A percentile compares a stretch with the other conserved stretches of the same genome.
Evolutionary conservation across 2,329 filamentous ascomycete species (phyloP).

Genomic region (Nemania bipapillata): DNA sequence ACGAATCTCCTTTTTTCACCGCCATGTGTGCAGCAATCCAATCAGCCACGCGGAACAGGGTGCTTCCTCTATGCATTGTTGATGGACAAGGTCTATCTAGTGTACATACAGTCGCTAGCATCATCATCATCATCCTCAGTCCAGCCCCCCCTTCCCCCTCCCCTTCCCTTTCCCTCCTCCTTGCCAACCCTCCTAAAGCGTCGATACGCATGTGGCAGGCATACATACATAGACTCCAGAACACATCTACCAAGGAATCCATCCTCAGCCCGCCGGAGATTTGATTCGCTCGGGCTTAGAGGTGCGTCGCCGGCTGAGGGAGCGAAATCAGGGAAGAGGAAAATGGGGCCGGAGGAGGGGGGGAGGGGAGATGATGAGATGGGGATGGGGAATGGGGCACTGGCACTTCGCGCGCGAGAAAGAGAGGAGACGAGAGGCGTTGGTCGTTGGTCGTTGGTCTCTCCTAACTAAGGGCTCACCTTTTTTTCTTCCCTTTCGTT

Average conservation of each 20-base stretch:
- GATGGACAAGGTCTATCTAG: constrained; percentile 22
- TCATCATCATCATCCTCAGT: constrained; percentile 33
- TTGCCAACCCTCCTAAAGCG: constrained; percentile 40
- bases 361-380: background rate
- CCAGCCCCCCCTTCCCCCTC: background rate
- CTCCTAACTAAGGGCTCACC: constrained; percentile 31
- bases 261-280: constrained; percentile 32
- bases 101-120: no score
- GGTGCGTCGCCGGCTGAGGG: constrained; percentile 27
- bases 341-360: constrained; percentile 23
- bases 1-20: constrained; percentile 41
- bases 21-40: constrained; percentile 47
- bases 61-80: constrained; percentile 6
- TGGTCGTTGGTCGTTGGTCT: no score
- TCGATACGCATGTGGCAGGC: constrained; percentile 45
- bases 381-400: no score
- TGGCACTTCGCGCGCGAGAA: no score
- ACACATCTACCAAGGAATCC: constrained; percentile 14
- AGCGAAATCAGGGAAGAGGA: constrained; percentile 33
- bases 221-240: no score
- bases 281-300: constrained; percentile 43
- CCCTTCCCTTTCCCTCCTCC: background rate
- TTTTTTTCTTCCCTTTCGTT: background rate
- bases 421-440: no score
- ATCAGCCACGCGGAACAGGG: constrained; percentile 40